Conservation (phyloP, 148 eudicot genomes). For the Rheum nobile region DNA sequence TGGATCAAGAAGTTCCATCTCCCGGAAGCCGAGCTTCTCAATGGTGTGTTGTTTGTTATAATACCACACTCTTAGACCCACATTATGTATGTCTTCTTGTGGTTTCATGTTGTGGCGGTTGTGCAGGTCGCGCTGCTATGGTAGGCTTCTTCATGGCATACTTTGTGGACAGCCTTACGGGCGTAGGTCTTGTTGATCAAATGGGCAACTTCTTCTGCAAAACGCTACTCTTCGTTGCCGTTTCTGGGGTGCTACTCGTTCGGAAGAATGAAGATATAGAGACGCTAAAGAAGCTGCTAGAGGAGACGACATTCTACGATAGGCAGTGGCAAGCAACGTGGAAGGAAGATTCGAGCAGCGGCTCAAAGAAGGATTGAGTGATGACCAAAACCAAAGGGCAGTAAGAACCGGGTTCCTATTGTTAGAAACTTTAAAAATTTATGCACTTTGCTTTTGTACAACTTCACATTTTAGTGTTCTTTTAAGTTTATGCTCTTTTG, state of each 20-base stretch:
- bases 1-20: constrained; percentile 98
- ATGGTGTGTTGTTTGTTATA: constrained; percentile 34
- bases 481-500: neutral
- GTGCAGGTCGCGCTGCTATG: constrained; percentile 96
- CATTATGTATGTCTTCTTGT: neutral
- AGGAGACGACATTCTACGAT: constrained; percentile 90
- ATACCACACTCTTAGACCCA: too few species aligned
- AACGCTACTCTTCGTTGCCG: constrained; percentile 76
- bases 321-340: constrained; percentile 99
- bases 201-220: constrained; percentile 97
- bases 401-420: neutral
- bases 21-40: constrained; percentile 96
- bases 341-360: constrained; percentile 46
- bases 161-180: constrained; percentile 95
- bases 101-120: neutral
- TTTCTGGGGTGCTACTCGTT: constrained; percentile 68
- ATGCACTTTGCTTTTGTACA: neutral
- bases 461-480: neutral
- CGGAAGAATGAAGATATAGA: constrained; percentile 91
- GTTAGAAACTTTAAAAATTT: neutral
- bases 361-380: constrained; percentile 25
- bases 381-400: neutral
- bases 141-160: constrained; percentile 98
- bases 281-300: constrained; percentile 63
- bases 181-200: constrained; percentile 91